Evolutionary conservation across 305 asterid species (phyloP).

Genomic region (Plantago coronopus): DNA sequence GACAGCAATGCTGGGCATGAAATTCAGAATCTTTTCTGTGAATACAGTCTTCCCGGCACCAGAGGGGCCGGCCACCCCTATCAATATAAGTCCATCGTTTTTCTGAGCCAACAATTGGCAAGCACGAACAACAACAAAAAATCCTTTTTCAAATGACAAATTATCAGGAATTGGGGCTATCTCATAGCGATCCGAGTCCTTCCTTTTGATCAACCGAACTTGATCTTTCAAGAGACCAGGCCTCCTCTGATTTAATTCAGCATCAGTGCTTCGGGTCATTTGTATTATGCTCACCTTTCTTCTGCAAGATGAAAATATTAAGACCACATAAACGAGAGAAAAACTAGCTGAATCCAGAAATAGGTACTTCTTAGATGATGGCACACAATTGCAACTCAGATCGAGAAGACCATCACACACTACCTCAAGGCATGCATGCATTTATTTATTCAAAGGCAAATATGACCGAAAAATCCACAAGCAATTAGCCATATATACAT

Average conservation of each 20-base stretch:
- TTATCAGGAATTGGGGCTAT: slow-evolving; percentile 63
- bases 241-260: slow-evolving; percentile 47
- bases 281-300: slow-evolving; percentile 22
- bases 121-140: slow-evolving; percentile 87
- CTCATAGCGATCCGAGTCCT: slow-evolving; percentile 74
- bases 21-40: slow-evolving; percentile 83
- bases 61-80: slow-evolving; percentile 97
- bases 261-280: slow-evolving; percentile 55
- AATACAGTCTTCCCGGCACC: slow-evolving; percentile 97
- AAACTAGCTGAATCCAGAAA: too few relatives aligned
- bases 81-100: slow-evolving; percentile 72
- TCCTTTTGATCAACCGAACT: slow-evolving; percentile 78
- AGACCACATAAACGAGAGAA: too few relatives aligned
- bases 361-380: too few relatives aligned
- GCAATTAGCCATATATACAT: neutral
- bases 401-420: too few relatives aligned
- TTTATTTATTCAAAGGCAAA: too few relatives aligned
- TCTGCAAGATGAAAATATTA: slow-evolving; percentile 21
- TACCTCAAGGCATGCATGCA: too few relatives aligned
- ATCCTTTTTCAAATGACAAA: slow-evolving; percentile 96
- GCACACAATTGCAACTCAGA: too few relatives aligned
- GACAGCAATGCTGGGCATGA: slow-evolving; percentile 92
- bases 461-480: too few relatives aligned
- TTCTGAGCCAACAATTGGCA: slow-evolving; percentile 86
- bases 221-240: slow-evolving; percentile 91